Conservation (phyloP, 257 asterid genomes). For the Cordia subcordata region DNA sequence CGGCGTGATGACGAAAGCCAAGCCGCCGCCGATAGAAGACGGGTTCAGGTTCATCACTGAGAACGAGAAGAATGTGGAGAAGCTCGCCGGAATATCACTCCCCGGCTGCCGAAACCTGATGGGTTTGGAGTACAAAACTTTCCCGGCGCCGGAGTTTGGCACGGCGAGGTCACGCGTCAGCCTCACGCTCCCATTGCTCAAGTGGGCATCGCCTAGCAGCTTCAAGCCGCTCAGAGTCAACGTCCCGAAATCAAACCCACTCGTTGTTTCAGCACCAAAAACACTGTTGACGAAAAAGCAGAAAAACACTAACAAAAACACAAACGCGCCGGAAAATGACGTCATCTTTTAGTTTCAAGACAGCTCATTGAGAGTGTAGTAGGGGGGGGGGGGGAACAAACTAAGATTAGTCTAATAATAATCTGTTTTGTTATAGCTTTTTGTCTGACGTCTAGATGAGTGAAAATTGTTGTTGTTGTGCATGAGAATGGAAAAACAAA, state of each 20-base stretch:
- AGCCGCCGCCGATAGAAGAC: constrained; percentile 73
- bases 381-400: too few species aligned
- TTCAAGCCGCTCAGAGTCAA: constrained; percentile 52
- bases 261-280: constrained; percentile 15
- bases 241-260: constrained; percentile 48
- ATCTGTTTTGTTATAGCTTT: too few species aligned
- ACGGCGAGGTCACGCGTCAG: constrained; percentile 68
- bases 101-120: constrained; percentile 54
- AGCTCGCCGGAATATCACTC: constrained; percentile 32
- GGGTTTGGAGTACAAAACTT: constrained; percentile 54
- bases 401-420: too few species aligned
- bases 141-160: constrained; percentile 77
- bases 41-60: constrained; percentile 66
- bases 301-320: constrained; percentile 3
- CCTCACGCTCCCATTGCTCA: constrained; percentile 53
- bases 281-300: constrained; percentile 15
- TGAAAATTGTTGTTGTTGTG: too few species aligned
- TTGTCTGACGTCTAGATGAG: too few species aligned
- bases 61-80: constrained; percentile 75
- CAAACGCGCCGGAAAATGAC: constrained; percentile 29
- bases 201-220: constrained; percentile 78
- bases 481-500: too few species aligned
- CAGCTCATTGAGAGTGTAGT: constrained; percentile 23
- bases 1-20: constrained; percentile 66
- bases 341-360: constrained; percentile 36